Evolutionary conservation across 306 rosid genomes (phyloP), one percentile per base, ranked within the genome.

Genomic region (Senna siamea): DNA sequence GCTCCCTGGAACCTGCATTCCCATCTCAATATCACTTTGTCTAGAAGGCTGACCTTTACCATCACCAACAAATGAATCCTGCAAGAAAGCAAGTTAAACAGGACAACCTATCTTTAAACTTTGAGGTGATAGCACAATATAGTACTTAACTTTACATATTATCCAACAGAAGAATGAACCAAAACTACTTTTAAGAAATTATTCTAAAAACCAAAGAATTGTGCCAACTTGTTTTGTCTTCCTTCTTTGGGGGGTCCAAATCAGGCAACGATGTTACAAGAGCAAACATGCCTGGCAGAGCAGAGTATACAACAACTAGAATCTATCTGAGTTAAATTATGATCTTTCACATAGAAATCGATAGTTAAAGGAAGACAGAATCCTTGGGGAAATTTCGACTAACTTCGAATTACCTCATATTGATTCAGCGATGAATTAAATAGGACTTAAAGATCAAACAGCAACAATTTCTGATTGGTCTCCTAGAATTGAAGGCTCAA

Each of bases 1-100:
- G 79, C 75, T 73, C 13, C 35, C 69, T 1, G 79, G 70, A 41
- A 65, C 66, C 61, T 76, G 95, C 53, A 78, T 84, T 76, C 97
- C 98, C 96, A 89, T 91, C 82, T 93, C 98, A 26, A 93, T 77
- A 81, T 93, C 98, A 75, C 66, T 73, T 81, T 78, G 85, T 82
- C 92, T 84, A 1, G 92, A 86, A 85, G 94, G 88, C 58, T 77
- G 93, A 1, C 82, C 89, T 73, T 52, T 85, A 71, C 72, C 87
- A 73, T 89, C 89, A 40, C 80, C 60, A 73, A 76, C 90, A 75
- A 89, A 93, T 4, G 97, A 93, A 85, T 93, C 97, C 98, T 89
- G 75, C 66, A 77, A 79, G 70, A 72, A 17, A 77, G 10, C 47
- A 69, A 71, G 47, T 28, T 35, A 54, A 54, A 51, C 35, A 32